Conservation (phyloP, 495 filamentous ascomycete genomes). For the Rhizodiscina lignyota region DNA sequence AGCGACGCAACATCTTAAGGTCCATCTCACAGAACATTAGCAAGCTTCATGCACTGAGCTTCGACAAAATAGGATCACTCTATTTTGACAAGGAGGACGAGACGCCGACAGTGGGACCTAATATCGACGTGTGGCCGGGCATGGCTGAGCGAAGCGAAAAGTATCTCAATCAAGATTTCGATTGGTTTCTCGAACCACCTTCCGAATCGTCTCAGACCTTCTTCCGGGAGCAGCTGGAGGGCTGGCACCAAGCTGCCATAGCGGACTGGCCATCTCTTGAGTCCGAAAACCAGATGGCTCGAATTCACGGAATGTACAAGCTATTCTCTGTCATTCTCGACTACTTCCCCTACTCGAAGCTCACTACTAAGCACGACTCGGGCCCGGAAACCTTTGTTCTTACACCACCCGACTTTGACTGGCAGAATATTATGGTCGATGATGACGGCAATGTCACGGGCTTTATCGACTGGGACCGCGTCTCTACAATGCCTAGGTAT, state of each 20-base stretch:
- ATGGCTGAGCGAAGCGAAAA: too few species aligned
- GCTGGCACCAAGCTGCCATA: too few species aligned
- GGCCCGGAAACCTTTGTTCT: constrained; percentile 1
- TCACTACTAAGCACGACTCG: not conserved
- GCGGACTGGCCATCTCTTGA: too few species aligned
- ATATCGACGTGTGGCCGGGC: not conserved
- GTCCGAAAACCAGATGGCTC: not conserved
- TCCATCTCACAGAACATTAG: not conserved
- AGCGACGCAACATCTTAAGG: constrained; percentile 1
- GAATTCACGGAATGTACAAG: constrained; percentile 1
- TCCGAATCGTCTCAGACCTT: not conserved
- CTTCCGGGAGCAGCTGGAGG: not conserved
- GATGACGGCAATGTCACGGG: constrained; percentile 3
- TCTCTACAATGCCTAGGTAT: not conserved
- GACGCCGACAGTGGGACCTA: too few species aligned
- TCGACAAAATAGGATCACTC: constrained; percentile 1
- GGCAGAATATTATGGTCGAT: constrained; percentile 1
- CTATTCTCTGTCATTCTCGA: not conserved
- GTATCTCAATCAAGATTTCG: too few species aligned
- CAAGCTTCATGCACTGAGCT: not conserved
- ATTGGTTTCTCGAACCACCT: not conserved
- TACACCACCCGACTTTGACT: constrained; percentile 3
- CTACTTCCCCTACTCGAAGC: constrained; percentile 1
- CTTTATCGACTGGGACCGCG: constrained; percentile 3
- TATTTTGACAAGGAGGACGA: not conserved